A percentile compares a stretch with the other conserved stretches of the same genome.
Conservation (phyloP, 2,329 filamentous ascomycete species). For the Chaetomium olivaceum region DNA sequence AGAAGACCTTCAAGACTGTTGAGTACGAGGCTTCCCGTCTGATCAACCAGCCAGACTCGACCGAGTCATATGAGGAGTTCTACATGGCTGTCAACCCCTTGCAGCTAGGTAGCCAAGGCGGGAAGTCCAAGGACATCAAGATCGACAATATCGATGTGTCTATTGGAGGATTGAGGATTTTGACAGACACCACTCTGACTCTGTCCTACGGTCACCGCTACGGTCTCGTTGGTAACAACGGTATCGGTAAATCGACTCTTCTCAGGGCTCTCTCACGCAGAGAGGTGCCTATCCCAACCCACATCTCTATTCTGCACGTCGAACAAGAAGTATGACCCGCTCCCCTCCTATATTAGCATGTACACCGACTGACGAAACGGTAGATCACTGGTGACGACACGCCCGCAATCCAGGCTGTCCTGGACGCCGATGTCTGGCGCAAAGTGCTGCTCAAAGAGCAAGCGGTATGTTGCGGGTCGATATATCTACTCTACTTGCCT, state of each 20-base stretch:
- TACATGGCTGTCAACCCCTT: slow-evolving; percentile 99
- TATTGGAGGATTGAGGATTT: slow-evolving; percentile 83
- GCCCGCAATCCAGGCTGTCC: slow-evolving; percentile 86
- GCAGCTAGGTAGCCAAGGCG: slow-evolving; percentile 72
- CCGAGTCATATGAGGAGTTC: slow-evolving; percentile 97
- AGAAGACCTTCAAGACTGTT: slow-evolving; percentile 97
- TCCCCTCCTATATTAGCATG: not conserved
- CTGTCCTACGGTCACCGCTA: slow-evolving; percentile 91
- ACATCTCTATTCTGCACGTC: slow-evolving; percentile 98
- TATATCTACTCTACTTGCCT: no score
- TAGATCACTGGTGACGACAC: slow-evolving; percentile 95
- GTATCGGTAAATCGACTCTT: slow-evolving; percentile 97
- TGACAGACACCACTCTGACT: slow-evolving; percentile 87
- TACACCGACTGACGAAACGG: slow-evolving; percentile 28
- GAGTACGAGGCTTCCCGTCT: slow-evolving; percentile 94
- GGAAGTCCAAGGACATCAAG: slow-evolving; percentile 99
- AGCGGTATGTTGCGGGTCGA: slow-evolving; percentile 54
- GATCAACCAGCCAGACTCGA: slow-evolving; percentile 76
- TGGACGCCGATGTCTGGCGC: slow-evolving; percentile 97
- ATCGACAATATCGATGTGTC: slow-evolving; percentile 93
- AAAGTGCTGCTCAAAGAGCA: slow-evolving; percentile 92
- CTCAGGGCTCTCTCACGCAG: slow-evolving; percentile 86
- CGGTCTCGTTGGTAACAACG: slow-evolving; percentile 97
- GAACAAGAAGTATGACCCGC: slow-evolving; percentile 80
- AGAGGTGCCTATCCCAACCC: slow-evolving; percentile 92